A percentile compares a stretch with the other conserved stretches of the same genome.
phyloP scores from a whole-genome alignment of 139 green algal species.

The Tetradesmus lagerheimii region DNA sequence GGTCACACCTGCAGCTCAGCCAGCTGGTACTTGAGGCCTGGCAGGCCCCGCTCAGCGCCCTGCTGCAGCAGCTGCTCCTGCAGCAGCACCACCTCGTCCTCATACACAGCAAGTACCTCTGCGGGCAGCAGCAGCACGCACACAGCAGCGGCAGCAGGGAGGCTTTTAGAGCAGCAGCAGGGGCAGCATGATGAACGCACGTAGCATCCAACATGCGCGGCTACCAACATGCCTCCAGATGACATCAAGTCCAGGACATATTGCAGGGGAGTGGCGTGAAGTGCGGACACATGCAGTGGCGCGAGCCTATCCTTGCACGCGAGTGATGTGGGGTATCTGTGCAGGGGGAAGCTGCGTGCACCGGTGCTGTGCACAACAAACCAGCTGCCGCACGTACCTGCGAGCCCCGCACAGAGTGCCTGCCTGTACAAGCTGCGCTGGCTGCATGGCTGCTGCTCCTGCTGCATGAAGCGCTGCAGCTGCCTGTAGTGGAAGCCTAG shows the following conservation, averaged over 20 bases:
- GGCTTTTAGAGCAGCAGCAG: too few relatives aligned
- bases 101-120: conserved; percentile 90
- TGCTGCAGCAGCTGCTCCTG: conserved; percentile 75
- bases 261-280: too few relatives aligned
- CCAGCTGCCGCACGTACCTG: conserved; percentile 50
- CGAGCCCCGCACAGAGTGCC: conserved; percentile 78
- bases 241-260: too few relatives aligned
- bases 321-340: too few relatives aligned
- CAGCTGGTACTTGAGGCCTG: conserved; percentile 74
- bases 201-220: not conserved
- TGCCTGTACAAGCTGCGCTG: conserved; percentile 60
- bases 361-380: not conserved
- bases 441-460: conserved; percentile 43
- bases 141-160: not conserved
- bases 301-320: too few relatives aligned
- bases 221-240: too few relatives aligned
- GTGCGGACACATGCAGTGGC: too few relatives aligned
- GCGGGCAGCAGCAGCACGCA: conserved; percentile 1
- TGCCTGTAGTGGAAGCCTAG: conserved; percentile 79
- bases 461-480: conserved; percentile 75
- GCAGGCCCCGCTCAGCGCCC: conserved; percentile 51
- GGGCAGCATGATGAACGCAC: too few relatives aligned
- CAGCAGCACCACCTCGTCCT: conserved; percentile 74
- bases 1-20: conserved; percentile 67
- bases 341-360: not conserved